Evolutionary conservation across 2,329 filamentous ascomycete genomes (phyloP).

Genomic region (Cercospora sesami): DNA sequence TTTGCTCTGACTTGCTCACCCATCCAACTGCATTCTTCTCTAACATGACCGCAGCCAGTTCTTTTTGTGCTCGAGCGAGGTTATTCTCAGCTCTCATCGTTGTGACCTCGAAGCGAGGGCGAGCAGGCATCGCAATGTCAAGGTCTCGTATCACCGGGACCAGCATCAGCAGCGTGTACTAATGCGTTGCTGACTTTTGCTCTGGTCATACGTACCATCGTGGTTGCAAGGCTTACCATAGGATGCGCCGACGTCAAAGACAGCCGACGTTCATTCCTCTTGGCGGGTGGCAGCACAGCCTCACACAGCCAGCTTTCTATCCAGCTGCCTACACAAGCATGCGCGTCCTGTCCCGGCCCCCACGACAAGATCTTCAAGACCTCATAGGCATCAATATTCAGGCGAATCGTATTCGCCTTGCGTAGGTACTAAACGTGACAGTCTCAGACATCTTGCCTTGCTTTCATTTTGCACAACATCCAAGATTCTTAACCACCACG

Average conservation of each 20-base stretch:
- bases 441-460: slow-evolving; percentile 2
- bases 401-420: background rate
- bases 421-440: slow-evolving; percentile 12
- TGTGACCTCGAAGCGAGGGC: background rate
- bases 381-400: slow-evolving; percentile 11
- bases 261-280: background rate
- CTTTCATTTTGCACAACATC: slow-evolving; percentile 3
- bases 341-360: slow-evolving; percentile 14
- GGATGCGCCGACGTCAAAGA: background rate
- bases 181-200: background rate
- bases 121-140: background rate
- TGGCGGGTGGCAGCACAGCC: slow-evolving; percentile 14
- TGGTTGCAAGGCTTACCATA: background rate
- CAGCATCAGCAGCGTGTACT: background rate
- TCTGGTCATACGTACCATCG: background rate
- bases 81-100: background rate
- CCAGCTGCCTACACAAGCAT: slow-evolving; percentile 13
- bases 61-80: background rate
- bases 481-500: slow-evolving; percentile 9
- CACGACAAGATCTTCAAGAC: slow-evolving; percentile 8
- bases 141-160: background rate
- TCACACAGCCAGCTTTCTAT: slow-evolving; percentile 12
- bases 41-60: background rate
- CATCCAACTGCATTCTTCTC: background rate
- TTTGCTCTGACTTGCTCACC: background rate